phyloP scores from a whole-genome alignment of 2,329 filamentous ascomycete species.

The Nigrograna mackinnonii region DNA sequence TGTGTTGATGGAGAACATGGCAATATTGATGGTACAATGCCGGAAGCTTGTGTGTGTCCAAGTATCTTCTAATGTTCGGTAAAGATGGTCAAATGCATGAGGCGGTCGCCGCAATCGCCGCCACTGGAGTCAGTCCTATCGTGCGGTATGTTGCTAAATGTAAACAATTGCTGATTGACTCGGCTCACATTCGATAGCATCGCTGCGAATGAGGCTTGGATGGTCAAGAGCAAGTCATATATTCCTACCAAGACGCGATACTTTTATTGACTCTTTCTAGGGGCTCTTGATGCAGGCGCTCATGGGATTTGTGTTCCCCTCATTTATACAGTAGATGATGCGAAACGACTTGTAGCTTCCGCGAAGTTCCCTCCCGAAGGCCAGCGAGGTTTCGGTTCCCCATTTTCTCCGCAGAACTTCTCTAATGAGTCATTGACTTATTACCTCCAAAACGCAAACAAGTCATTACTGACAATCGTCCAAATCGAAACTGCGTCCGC shows the following conservation, averaged over 20 bases:
- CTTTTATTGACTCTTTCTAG: constrained; percentile 22
- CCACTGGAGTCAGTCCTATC: constrained; percentile 47
- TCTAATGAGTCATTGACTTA: constrained; percentile 45
- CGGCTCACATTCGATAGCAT: too few species aligned
- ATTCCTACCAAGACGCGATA: background rate
- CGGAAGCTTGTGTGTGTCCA: too few species aligned
- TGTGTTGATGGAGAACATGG: constrained; percentile 61
- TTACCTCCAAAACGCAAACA: constrained; percentile 60
- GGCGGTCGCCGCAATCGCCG: constrained; percentile 54
- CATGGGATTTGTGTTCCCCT: constrained; percentile 62
- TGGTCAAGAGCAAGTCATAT: constrained; percentile 59
- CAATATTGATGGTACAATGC: constrained; percentile 59
- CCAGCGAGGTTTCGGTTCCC: constrained; percentile 59
- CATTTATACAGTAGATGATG: constrained; percentile 57
- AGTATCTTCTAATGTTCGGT: too few species aligned
- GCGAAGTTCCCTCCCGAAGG: constrained; percentile 61
- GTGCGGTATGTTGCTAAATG: too few species aligned
- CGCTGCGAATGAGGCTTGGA: constrained; percentile 62
- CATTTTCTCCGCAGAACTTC: constrained; percentile 55
- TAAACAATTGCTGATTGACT: too few species aligned
- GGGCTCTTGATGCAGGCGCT: constrained; percentile 62
- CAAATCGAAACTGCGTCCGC: constrained; percentile 52
- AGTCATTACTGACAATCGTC: constrained; percentile 54
- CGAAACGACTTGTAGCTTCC: constrained; percentile 53
- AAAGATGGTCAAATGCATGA: constrained; percentile 59